phyloP scores from a whole-genome alignment of 2,329 filamentous ascomycete genomes.

The Aureobasidium sp. region DNA sequence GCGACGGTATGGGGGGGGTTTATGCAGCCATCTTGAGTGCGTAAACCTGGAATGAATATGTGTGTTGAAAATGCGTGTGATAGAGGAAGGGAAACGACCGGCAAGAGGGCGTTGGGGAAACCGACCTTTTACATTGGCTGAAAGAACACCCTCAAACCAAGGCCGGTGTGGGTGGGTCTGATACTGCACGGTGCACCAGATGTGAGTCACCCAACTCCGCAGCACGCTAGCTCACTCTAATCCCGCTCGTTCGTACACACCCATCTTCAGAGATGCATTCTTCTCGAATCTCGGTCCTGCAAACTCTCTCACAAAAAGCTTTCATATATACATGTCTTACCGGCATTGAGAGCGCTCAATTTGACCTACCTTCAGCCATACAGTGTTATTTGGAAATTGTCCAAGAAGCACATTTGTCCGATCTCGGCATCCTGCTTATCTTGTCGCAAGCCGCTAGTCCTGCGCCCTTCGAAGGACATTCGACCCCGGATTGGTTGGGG shows the following conservation, averaged over 20 bases:
- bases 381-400: neutral
- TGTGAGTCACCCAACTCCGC: slow-evolving; percentile 6
- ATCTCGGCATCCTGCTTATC: slow-evolving; percentile 6
- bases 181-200: neutral
- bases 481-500: slow-evolving; percentile 8
- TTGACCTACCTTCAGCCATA: slow-evolving; percentile 1
- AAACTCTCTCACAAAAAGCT: neutral
- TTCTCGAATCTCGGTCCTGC: neutral
- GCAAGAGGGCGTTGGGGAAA: neutral
- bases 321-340: neutral
- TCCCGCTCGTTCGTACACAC: neutral
- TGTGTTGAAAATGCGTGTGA: neutral
- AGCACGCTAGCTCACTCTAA: neutral
- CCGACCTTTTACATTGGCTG: neutral
- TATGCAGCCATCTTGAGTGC: slow-evolving; percentile 16
- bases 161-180: neutral
- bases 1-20: slow-evolving; percentile 10
- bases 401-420: neutral
- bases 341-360: neutral
- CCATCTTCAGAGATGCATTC: neutral
- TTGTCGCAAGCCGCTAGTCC: slow-evolving; percentile 1
- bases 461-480: neutral
- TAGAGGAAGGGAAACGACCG: neutral
- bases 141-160: neutral
- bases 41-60: neutral